These are phyloP conservation scores for Ettlia oleoabundans DNA, from an alignment of 139 green algal species.

Conservation along the genomic window DNA sequence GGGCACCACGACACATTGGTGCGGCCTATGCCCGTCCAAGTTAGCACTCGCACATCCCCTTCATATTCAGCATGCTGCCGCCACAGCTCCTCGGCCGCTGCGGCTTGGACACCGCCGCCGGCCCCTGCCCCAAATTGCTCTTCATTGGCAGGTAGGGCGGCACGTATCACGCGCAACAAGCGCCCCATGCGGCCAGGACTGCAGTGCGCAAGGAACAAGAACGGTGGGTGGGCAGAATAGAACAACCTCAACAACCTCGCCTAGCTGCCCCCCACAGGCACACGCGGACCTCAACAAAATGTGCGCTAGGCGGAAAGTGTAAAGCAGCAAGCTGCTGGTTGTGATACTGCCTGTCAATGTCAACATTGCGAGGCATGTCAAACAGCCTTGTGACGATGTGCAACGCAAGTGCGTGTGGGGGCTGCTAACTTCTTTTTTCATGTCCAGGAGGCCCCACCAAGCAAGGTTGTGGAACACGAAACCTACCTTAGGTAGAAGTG, in stretches of 20 bases:
- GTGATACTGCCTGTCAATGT: too few relatives aligned
- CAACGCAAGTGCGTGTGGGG: too few relatives aligned
- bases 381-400: too few relatives aligned
- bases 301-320: too few relatives aligned
- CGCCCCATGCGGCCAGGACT: conserved; percentile 61
- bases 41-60: conserved; percentile 44
- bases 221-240: too few relatives aligned
- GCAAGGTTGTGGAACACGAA: neutral
- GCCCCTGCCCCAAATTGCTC: neutral
- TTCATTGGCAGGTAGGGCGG: conserved; percentile 20
- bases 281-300: too few relatives aligned
- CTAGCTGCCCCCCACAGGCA: too few relatives aligned
- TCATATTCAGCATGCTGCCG: conserved; percentile 42
- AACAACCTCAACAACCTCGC: neutral
- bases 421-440: too few relatives aligned
- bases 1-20: conserved; percentile 49
- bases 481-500: conserved; percentile 70
- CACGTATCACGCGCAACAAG: conserved; percentile 64
- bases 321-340: too few relatives aligned
- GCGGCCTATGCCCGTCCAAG: conserved; percentile 53
- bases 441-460: too few relatives aligned
- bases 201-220: neutral
- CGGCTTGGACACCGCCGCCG: neutral
- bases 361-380: too few relatives aligned
- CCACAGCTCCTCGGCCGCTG: conserved; percentile 37